Percentiles rank a stretch among this genome's conserved stretches.
Evolutionary conservation across 73 alveolate species (phyloP).

Genomic region (Stentor roeselii): DNA sequence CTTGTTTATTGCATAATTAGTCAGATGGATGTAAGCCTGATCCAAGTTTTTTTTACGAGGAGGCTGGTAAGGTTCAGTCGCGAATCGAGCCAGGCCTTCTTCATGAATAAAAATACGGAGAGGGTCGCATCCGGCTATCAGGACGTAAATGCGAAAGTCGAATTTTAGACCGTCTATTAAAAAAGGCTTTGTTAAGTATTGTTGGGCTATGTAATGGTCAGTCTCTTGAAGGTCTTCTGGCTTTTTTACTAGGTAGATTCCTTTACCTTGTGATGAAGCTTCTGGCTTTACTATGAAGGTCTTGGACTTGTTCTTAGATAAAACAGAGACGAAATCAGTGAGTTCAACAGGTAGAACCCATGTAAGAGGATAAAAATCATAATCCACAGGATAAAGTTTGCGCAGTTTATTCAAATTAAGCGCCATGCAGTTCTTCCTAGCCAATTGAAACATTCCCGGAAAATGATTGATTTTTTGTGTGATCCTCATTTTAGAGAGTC

Average conservation of each 20-base stretch:
- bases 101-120: slow-evolving; percentile 50
- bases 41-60: slow-evolving; percentile 33
- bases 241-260: slow-evolving; percentile 30
- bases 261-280: slow-evolving; percentile 35
- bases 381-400: neutral
- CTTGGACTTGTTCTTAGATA: neutral
- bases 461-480: slow-evolving; percentile 26
- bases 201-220: slow-evolving; percentile 32
- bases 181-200: slow-evolving; percentile 44
- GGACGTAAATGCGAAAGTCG: slow-evolving; percentile 57
- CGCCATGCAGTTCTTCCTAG: slow-evolving; percentile 24
- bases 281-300: slow-evolving; percentile 46
- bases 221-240: slow-evolving; percentile 18
- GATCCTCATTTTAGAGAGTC: slow-evolving; percentile 35
- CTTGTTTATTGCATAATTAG: slow-evolving; percentile 44
- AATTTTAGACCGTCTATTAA: slow-evolving; percentile 57
- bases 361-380: slow-evolving; percentile 25
- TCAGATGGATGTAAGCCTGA: slow-evolving; percentile 48
- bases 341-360: slow-evolving; percentile 34
- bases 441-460: slow-evolving; percentile 33
- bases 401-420: neutral
- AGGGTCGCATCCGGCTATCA: slow-evolving; percentile 61
- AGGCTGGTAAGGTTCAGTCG: slow-evolving; percentile 35
- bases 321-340: slow-evolving; percentile 20
- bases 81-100: slow-evolving; percentile 62